Conservation (phyloP, 2,329 filamentous ascomycete species). For the Graphilbum ipis-grandicollis region DNA sequence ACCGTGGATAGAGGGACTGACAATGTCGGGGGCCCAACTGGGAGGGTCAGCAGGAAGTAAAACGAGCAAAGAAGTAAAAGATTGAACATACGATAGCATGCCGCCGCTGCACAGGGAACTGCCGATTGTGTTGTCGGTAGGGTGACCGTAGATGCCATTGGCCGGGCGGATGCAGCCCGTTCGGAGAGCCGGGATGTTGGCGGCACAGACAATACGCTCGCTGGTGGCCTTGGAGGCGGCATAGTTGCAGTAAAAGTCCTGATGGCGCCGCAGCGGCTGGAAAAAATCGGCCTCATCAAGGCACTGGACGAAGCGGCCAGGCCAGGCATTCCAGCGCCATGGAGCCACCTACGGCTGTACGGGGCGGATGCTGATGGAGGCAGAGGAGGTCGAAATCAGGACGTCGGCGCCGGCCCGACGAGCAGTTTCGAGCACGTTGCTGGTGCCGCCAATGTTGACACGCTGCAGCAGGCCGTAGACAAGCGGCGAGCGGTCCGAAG, state of each 20-base stretch:
- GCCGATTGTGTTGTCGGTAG: constrained; percentile 27
- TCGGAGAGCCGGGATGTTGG: constrained; percentile 19
- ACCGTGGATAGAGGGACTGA: constrained; percentile 23
- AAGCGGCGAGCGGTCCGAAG: constrained; percentile 21
- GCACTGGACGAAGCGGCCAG: constrained; percentile 20
- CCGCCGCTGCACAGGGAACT: constrained; percentile 20
- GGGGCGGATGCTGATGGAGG: constrained; percentile 22
- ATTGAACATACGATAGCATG: constrained; percentile 24
- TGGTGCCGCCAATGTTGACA: constrained; percentile 29
- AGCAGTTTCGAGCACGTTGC: constrained; percentile 24
- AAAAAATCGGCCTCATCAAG: constrained; percentile 23
- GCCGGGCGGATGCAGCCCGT: constrained; percentile 34
- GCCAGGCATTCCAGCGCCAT: constrained; percentile 16
- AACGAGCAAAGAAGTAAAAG: not conserved
- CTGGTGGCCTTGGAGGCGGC: constrained; percentile 27
- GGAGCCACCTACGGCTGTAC: constrained; percentile 21
- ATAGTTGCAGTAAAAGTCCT: constrained; percentile 27
- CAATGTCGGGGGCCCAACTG: constrained; percentile 21
- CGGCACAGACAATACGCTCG: constrained; percentile 23
- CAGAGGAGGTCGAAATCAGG: constrained; percentile 29
- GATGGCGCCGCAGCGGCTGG: constrained; percentile 17
- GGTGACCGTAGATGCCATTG: constrained; percentile 34
- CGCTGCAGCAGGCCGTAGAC: constrained; percentile 21
- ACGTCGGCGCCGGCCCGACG: constrained; percentile 22
- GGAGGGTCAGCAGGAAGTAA: not conserved